Evolutionary conservation across 208 protist species (phyloP).

Genomic region (Porcisia hertigi): DNA sequence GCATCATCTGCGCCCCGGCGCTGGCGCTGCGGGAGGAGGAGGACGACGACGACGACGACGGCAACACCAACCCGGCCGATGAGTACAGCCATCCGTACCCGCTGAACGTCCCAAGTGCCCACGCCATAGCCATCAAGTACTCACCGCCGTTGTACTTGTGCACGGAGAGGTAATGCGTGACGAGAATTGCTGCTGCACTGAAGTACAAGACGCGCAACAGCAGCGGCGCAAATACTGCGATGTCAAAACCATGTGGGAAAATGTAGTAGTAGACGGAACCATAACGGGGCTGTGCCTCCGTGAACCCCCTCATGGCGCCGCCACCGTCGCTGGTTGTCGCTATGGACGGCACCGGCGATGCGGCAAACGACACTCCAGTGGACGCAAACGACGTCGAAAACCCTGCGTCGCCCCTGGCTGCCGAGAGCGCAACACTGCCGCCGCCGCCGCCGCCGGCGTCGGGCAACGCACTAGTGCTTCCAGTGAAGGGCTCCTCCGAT

Average conservation of each 20-base stretch:
- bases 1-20: background rate
- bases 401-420: conserved; percentile 5
- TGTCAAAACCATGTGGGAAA: conserved; percentile 54
- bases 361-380: background rate
- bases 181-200: conserved; percentile 37
- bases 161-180: conserved; percentile 56
- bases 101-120: conserved; percentile 69
- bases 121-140: conserved; percentile 68
- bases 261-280: conserved; percentile 44
- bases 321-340: background rate
- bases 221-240: conserved; percentile 46
- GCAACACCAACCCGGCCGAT: conserved; percentile 19
- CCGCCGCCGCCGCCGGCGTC: conserved; percentile 1
- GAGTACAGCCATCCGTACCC: conserved; percentile 56
- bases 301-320: background rate
- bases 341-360: background rate
- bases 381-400: background rate
- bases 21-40: background rate
- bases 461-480: background rate
- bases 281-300: conserved; percentile 7
- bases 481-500: conserved; percentile 13
- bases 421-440: background rate
- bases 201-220: conserved; percentile 50
- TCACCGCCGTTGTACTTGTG: conserved; percentile 54
- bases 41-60: conserved; percentile 1